Evolutionary conservation across 108 stramenopile genomes (phyloP).

Genomic region (Cylindrotheca closterium): DNA sequence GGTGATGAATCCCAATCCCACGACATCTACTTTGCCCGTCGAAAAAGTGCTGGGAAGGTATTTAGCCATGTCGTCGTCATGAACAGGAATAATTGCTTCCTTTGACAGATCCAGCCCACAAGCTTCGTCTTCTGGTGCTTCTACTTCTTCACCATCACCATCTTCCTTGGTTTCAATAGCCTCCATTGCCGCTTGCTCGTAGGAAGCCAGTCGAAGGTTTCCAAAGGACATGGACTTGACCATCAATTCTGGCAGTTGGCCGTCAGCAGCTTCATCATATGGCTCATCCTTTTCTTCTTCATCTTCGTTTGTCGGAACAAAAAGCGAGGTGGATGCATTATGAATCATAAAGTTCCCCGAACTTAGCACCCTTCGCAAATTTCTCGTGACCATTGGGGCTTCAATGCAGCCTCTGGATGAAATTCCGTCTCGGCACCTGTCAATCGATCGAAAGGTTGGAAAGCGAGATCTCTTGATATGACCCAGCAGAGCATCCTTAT

Average conservation of each 20-base stretch:
- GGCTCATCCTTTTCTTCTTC: neutral
- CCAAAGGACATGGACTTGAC: neutral
- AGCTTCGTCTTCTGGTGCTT: too few species aligned
- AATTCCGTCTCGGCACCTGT: conserved; percentile 6
- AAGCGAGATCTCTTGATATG: conserved; percentile 7
- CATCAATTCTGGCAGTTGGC: neutral
- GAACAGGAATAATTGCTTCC: neutral
- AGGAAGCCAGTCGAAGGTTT: neutral
- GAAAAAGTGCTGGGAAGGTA: conserved; percentile 9
- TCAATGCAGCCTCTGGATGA: conserved; percentile 53
- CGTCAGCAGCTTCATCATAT: neutral
- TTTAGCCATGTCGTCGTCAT: conserved; percentile 1
- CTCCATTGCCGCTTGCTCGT: neutral
- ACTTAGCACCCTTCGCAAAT: conserved; percentile 47
- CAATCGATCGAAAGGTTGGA: conserved; percentile 1
- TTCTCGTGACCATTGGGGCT: conserved; percentile 28
- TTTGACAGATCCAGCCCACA: neutral
- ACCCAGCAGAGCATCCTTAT: neutral
- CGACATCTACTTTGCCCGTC: conserved; percentile 55
- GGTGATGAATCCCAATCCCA: conserved; percentile 87
- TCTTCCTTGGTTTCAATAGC: neutral
- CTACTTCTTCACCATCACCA: neutral
- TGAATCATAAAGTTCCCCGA: conserved; percentile 23
- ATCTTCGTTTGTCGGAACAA: conserved; percentile 22
- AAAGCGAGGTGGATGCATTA: conserved; percentile 21